Evolutionary conservation across 306 rosid species (phyloP).

Genomic region (Citrullus mucosospermus): DNA sequence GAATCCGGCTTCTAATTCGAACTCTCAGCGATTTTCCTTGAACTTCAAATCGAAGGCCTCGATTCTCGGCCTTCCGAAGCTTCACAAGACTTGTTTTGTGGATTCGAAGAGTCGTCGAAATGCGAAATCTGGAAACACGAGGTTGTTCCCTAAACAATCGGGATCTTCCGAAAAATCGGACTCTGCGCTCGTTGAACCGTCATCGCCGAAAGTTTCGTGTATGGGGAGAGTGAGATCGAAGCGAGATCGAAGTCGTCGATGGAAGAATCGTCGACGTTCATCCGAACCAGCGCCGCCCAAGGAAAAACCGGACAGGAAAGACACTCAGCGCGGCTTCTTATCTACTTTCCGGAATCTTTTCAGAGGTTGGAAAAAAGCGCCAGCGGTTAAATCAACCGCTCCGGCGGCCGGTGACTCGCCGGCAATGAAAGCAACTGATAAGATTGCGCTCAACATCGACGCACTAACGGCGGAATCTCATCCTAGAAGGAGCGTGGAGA

Average conservation of each 20-base stretch:
- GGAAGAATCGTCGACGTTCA: constrained; percentile 34
- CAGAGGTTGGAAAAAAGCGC: constrained; percentile 25
- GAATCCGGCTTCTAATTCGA: constrained; percentile 8
- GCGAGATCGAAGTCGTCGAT: constrained; percentile 46
- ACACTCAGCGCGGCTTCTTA: constrained; percentile 41
- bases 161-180: constrained; percentile 49
- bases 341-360: constrained; percentile 43
- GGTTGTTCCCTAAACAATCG: constrained; percentile 58
- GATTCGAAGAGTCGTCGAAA: constrained; percentile 40
- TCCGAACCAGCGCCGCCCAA: constrained; percentile 7
- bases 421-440: background rate
- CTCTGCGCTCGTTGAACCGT: constrained; percentile 42
- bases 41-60: constrained; percentile 56
- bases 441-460: background rate
- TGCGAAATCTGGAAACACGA: constrained; percentile 27
- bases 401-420: constrained; percentile 11
- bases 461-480: constrained; percentile 21
- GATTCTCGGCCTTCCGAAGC: constrained; percentile 70
- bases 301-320: constrained; percentile 26
- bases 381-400: constrained; percentile 14
- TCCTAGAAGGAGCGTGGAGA: constrained; percentile 47
- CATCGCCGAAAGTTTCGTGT: constrained; percentile 93
- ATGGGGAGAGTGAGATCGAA: constrained; percentile 90
- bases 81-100: constrained; percentile 48
- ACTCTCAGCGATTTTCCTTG: constrained; percentile 56